Percentiles rank a stretch among this genome's conserved stretches.
Conservation (phyloP, 176 grass and related monocot genomes). For the Avena sativa region DNA sequence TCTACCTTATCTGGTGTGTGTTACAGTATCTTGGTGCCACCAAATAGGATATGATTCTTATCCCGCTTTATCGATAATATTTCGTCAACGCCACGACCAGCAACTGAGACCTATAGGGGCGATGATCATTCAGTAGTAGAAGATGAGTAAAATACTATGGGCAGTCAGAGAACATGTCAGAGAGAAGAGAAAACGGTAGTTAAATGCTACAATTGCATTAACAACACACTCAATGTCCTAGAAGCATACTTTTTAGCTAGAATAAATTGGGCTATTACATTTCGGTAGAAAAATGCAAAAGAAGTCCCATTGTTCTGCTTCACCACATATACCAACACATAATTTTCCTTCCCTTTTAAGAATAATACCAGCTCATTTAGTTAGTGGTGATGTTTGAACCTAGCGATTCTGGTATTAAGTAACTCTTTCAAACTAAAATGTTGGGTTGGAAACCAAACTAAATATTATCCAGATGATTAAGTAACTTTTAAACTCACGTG, state of each 20-base stretch:
- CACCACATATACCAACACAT: slow-evolving; percentile 20
- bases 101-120: slow-evolving; percentile 74
- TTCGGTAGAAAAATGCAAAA: not conserved
- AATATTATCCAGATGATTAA: too few species aligned
- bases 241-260: slow-evolving; percentile 29
- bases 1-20: slow-evolving; percentile 98
- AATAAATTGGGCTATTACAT: not conserved
- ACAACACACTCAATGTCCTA: not conserved
- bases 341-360: not conserved
- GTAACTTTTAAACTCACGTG: too few species aligned
- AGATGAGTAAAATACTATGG: slow-evolving; percentile 23
- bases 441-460: not conserved
- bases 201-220: not conserved
- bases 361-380: slow-evolving; percentile 33
- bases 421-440: not conserved
- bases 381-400: not conserved
- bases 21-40: slow-evolving; percentile 98
- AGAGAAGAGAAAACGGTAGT: not conserved
- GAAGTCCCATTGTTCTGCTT: slow-evolving; percentile 24
- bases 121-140: slow-evolving; percentile 40
- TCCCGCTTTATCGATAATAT: slow-evolving; percentile 93
- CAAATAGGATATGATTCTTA: slow-evolving; percentile 98
- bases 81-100: slow-evolving; percentile 67
- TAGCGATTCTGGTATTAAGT: not conserved
- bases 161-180: not conserved